Base-by-base conservation (phyloP, 805 yeast species). In the Ogataea nonfermentans region DNA sequence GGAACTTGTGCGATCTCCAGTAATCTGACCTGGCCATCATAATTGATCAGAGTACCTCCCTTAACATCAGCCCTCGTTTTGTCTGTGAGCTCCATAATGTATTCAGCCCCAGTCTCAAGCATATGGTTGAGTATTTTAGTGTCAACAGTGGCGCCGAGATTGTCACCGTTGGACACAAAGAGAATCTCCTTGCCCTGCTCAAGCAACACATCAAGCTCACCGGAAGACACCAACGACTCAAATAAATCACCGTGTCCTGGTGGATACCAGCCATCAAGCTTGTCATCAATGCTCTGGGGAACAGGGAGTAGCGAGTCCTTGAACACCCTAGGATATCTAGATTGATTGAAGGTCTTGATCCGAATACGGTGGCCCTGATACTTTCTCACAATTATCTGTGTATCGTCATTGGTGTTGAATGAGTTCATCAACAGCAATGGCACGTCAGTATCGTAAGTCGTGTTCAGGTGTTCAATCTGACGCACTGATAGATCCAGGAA, bases 181-280 rank as follows among this genome's bases (percentile, higher is more conserved):
- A 93, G 71, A 46, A 87, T 74, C 70, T 93, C 99, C 72, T 93
- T 88, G 53, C 99, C 99, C 61, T 87, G 91, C 37, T 82, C 87
- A 48, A 93, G 73, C 50, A 93, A 76, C 46, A 84, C 79, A 61
- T 93, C 98, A 51, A 93, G 75, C 61, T 91, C 93, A 45, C 99
- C 99, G 9, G 95, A 82, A 42, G 86, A 79, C 44, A 84, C 81
- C 59, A 93, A 73, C 15, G 93, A 73, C 70, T 93, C 99, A 53
- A 90, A 93, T 64, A 93, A 71, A 68, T 93, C 99, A 68, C 99
- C 99, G 66, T 93, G 99, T 38, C 99, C 99, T n/a, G 99, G 99
- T 35, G 99, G 99, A 63, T 93, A 93, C 99, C 99, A 93, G 42
- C 85, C 73, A 56, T 87, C 91, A 53, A 85, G 74, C 29, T 74